Evolutionary conservation across 495 filamentous ascomycete species (phyloP).

Genomic region (Hypoxylon intermedium): DNA sequence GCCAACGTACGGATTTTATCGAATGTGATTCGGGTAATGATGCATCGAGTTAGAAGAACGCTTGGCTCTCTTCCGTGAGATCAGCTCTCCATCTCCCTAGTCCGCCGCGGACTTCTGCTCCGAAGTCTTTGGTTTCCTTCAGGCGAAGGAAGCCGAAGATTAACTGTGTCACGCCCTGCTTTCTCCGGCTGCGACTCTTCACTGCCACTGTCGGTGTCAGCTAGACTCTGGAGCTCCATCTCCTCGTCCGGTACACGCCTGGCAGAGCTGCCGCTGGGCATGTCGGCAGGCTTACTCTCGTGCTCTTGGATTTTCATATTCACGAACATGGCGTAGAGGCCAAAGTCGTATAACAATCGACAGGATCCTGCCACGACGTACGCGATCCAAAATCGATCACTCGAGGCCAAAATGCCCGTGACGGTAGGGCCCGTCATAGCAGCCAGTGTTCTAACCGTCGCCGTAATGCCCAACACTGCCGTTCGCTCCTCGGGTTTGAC

Average conservation of each 20-base stretch:
- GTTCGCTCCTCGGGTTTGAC: slow-evolving; percentile 77
- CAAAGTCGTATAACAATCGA: slow-evolving; percentile 76
- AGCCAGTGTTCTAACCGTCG: slow-evolving; percentile 69
- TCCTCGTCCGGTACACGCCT: slow-evolving; percentile 34
- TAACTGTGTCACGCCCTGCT: background rate
- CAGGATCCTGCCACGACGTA: slow-evolving; percentile 76
- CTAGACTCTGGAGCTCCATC: slow-evolving; percentile 32
- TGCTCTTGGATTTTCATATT: slow-evolving; percentile 56
- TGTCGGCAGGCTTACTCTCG: slow-evolving; percentile 36
- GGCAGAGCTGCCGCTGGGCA: slow-evolving; percentile 2
- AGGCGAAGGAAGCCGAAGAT: slow-evolving; percentile 18
- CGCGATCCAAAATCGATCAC: slow-evolving; percentile 69
- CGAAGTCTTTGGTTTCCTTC: slow-evolving; percentile 23
- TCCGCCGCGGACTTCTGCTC: slow-evolving; percentile 37
- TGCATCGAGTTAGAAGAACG: too few relatives aligned
- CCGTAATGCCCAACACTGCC: slow-evolving; percentile 75
- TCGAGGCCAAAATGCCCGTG: slow-evolving; percentile 72
- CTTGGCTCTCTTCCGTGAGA: background rate
- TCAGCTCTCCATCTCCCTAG: background rate
- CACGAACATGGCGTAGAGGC: slow-evolving; percentile 71
- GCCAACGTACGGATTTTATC: too few relatives aligned
- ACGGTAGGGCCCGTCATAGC: slow-evolving; percentile 69
- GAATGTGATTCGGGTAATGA: too few relatives aligned
- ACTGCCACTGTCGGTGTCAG: slow-evolving; percentile 31
- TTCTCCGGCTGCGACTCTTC: slow-evolving; percentile 17